phyloP scores from a whole-genome alignment of 306 rosid species.

The Trifolium repens region DNA sequence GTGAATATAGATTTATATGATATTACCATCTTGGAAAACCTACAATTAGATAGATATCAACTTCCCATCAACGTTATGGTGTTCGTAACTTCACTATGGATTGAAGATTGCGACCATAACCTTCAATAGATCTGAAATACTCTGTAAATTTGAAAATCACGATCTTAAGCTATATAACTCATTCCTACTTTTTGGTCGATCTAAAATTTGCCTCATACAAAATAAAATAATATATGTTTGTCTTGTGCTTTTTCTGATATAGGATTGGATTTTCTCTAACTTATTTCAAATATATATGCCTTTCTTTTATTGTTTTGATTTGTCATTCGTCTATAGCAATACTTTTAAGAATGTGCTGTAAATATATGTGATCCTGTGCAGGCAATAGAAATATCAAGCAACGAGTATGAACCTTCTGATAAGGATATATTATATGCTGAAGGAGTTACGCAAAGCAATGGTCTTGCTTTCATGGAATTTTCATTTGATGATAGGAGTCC shows the following conservation, averaged over 20 bases:
- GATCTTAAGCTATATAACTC: conserved; percentile 20
- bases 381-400: conserved; percentile 93
- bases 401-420: conserved; percentile 88
- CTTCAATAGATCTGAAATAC: conserved; percentile 3
- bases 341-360: conserved; percentile 18
- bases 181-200: conserved; percentile 26
- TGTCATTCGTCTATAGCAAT: conserved; percentile 18
- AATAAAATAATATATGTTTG: conserved; percentile 6
- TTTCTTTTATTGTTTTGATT: conserved; percentile 27
- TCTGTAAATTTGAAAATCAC: conserved; percentile 21
- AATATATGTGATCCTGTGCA: conserved; percentile 45
- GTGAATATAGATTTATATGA: background rate
- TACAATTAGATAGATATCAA: background rate
- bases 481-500: conserved; percentile 87
- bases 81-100: conserved; percentile 11
- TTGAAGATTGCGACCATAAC: conserved; percentile 30
- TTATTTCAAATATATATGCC: conserved; percentile 14
- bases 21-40: conserved; percentile 6
- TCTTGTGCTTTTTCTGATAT: conserved; percentile 10
- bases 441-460: conserved; percentile 91
- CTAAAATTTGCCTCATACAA: conserved; percentile 5
- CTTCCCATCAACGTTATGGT: background rate
- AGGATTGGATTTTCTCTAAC: conserved; percentile 21
- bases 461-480: conserved; percentile 81
- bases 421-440: conserved; percentile 81